phyloP scores from a whole-genome alignment of 371 early-diverging fungal genomes.

The Chytridiales sp. region DNA sequence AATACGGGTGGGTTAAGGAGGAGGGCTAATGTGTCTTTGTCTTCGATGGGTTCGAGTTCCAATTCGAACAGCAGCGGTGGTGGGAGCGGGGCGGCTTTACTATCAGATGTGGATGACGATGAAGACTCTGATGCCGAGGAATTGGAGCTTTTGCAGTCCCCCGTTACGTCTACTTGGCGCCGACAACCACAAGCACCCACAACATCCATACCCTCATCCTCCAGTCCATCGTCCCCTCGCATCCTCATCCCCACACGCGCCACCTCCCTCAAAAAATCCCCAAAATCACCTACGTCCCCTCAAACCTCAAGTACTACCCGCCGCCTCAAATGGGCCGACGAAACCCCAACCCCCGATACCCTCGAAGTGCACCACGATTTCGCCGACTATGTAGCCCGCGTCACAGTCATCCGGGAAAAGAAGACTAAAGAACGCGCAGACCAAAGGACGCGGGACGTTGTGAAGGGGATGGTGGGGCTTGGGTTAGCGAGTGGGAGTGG shows the following conservation, averaged over 20 bases:
- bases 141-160: no score
- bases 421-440: no score
- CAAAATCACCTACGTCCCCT: no score
- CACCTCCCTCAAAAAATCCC: background rate
- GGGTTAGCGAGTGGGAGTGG: no score
- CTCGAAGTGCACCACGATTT: slow-evolving; percentile 12
- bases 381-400: slow-evolving; percentile 6
- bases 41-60: no score
- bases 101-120: background rate
- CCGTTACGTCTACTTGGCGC: no score
- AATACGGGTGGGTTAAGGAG: no score
- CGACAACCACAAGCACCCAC: background rate
- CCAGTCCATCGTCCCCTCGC: background rate
- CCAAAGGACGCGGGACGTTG: background rate
- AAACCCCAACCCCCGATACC: background rate
- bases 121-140: background rate
- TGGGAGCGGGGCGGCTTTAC: no score
- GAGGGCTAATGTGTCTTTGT: no score
- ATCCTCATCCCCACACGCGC: background rate
- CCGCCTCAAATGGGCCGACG: slow-evolving; percentile 10
- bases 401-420: slow-evolving; percentile 3
- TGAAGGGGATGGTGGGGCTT: background rate
- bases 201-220: background rate
- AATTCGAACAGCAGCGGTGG: no score
- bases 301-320: background rate